Percentiles rank a stretch among this genome's conserved stretches.
phyloP scores from a whole-genome alignment of 495 filamentous ascomycete species.

The Staphylotrichum longicolle region DNA sequence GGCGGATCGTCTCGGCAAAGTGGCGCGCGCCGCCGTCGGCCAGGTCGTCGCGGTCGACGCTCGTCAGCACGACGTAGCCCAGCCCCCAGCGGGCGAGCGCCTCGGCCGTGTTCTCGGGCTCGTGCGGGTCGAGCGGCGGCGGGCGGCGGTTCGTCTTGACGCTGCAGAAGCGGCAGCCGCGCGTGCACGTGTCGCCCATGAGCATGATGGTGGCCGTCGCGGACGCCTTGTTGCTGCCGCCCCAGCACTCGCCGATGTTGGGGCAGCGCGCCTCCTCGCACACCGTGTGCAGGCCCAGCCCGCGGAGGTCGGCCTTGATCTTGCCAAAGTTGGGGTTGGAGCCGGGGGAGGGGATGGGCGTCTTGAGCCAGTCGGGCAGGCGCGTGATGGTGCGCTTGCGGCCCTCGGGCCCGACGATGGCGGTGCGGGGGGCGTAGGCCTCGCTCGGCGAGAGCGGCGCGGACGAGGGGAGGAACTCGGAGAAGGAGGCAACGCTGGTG shows the following conservation, averaged over 20 bases:
- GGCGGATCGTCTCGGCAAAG: conserved; percentile 90
- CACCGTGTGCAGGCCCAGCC: conserved; percentile 87
- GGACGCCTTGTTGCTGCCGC: conserved; percentile 77
- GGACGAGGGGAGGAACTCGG: conserved; percentile 68
- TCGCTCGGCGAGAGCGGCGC: conserved; percentile 51
- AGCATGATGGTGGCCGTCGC: conserved; percentile 99
- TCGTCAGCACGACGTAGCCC: conserved; percentile 92
- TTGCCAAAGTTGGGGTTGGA: conserved; percentile 75
- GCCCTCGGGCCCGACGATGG: conserved; percentile 75
- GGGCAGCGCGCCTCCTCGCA: conserved; percentile 97
- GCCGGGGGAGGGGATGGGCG: conserved; percentile 77
- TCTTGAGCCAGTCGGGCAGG: conserved; percentile 93
- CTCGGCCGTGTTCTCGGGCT: conserved; percentile 95
- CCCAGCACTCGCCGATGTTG: conserved; percentile 98
- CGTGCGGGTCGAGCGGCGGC: conserved; percentile 85
- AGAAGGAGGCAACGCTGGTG: conserved; percentile 79
- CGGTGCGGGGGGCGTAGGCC: conserved; percentile 69
- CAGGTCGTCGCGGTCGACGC: conserved; percentile 90
- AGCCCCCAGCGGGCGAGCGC: conserved; percentile 89
- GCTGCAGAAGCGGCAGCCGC: conserved; percentile 93
- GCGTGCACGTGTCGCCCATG: conserved; percentile 97
- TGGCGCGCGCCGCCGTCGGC: conserved; percentile 83
- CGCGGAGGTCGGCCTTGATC: conserved; percentile 88
- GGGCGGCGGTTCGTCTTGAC: conserved; percentile 85
- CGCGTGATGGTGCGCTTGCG: conserved; percentile 86